Evolutionary conservation across 2,329 filamentous ascomycete species (phyloP).

Genomic region (Phialophora chinensis): DNA sequence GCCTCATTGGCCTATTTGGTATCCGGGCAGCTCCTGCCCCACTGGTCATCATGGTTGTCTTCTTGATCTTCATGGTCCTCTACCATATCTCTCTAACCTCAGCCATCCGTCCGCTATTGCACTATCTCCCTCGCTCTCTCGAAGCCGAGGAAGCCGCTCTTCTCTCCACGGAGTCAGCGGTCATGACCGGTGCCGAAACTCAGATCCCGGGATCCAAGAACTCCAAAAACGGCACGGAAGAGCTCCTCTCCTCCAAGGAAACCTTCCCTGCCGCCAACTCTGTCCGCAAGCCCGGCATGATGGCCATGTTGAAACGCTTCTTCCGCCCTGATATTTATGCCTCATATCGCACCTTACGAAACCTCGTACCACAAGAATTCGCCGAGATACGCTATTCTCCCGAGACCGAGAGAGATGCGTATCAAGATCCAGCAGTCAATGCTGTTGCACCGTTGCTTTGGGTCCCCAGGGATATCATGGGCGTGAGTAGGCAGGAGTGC

Average conservation of each 20-base stretch:
- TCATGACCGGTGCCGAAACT: conserved; percentile 2
- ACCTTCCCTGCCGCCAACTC: conserved; percentile 13
- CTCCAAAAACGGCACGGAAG: conserved; percentile 35
- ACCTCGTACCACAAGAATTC: conserved; percentile 67
- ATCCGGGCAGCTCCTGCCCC: conserved; percentile 69
- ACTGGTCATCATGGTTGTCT: conserved; percentile 75
- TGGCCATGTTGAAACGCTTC: conserved; percentile 57
- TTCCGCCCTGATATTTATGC: conserved; percentile 78
- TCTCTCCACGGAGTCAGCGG: conserved; percentile 36
- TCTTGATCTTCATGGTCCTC: conserved; percentile 75
- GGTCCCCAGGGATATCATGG: conserved; percentile 77
- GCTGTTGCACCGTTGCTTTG: conserved; percentile 73
- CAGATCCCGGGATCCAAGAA: conserved; percentile 14
- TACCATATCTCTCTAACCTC: conserved; percentile 74
- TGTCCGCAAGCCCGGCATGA: conserved; percentile 18
- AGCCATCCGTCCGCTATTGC: conserved; percentile 76
- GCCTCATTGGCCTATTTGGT: conserved; percentile 82
- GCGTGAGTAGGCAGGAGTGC: conserved; percentile 79
- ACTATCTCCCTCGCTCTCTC: conserved; percentile 78
- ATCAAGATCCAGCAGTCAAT: conserved; percentile 73
- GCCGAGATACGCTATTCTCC: conserved; percentile 65
- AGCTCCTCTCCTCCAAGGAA: conserved; percentile 34
- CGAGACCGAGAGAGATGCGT: conserved; percentile 70
- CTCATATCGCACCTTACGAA: conserved; percentile 73
- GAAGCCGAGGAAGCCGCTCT: conserved; percentile 63